These are phyloP conservation scores for Tilletiopsis washingtonensis DNA, from an alignment of 1,284 basidiomycete genomes.

Conservation along the genomic window DNA sequence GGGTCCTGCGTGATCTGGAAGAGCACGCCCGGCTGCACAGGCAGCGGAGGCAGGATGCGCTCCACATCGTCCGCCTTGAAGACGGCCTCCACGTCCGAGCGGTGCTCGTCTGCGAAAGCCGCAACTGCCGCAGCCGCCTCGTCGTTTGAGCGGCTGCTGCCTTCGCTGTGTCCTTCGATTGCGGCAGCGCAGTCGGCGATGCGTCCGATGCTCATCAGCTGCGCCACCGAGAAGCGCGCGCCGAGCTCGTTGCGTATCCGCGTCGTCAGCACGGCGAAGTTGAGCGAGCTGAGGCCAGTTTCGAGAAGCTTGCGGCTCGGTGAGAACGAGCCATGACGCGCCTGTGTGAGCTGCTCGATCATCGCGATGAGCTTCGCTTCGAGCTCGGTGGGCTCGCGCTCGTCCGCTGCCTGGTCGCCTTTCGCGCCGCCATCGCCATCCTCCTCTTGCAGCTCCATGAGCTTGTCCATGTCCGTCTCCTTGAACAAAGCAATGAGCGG, in stretches of 20 bases:
- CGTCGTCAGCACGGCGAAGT: not conserved
- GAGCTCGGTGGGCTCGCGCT: not conserved
- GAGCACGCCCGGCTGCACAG: not conserved
- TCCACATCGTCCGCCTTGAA: not conserved
- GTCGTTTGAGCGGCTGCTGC: no score
- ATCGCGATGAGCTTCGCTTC: not conserved
- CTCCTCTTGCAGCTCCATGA: not conserved
- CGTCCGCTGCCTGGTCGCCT: not conserved
- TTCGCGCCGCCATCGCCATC: not conserved
- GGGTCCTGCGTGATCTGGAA: not conserved
- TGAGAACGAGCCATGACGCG: no score
- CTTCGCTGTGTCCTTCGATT: no score
- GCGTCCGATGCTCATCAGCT: not conserved
- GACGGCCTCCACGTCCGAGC: not conserved
- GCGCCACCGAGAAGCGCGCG: not conserved
- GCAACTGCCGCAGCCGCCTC: not conserved
- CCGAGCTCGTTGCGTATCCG: not conserved
- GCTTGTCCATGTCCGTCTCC: not conserved
- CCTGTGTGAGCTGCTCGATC: no score
- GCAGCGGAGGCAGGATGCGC: not conserved
- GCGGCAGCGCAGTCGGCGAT: not conserved
- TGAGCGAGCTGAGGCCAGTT: not conserved
- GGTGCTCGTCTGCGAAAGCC: not conserved
- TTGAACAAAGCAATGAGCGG: not conserved
- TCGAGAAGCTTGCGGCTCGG: not conserved